Evolutionary conservation across 768 basidiomycete genomes (phyloP).

Genomic region (Neoboletus subvelutipes): DNA sequence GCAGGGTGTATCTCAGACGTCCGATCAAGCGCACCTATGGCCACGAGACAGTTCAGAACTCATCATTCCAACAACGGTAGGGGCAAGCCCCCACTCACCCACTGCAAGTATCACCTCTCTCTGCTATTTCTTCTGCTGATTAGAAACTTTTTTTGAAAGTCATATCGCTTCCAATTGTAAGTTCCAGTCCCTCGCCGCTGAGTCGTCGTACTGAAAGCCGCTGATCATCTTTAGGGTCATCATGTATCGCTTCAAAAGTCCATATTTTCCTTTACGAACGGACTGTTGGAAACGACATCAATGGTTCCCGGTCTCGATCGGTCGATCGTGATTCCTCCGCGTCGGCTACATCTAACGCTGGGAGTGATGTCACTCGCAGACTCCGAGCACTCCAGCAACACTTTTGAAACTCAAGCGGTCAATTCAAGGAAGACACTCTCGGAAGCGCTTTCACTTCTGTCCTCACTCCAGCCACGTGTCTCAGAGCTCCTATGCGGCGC

Average conservation of each 20-base stretch:
- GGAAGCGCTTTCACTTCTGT: conserved; percentile 45
- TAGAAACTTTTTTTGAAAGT: conserved; percentile 17
- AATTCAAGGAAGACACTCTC: conserved; percentile 32
- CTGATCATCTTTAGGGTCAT: conserved; percentile 35
- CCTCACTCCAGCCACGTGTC: conserved; percentile 39
- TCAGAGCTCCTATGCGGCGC: conserved; percentile 36
- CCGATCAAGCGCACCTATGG: conserved; percentile 3
- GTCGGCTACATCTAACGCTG: conserved; percentile 69
- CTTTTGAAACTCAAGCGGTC: background rate
- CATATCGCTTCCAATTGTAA: conserved; percentile 32
- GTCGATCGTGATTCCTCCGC: conserved; percentile 53
- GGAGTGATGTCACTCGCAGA: conserved; percentile 65
- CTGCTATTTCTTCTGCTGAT: conserved; percentile 1
- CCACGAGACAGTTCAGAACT: conserved; percentile 9
- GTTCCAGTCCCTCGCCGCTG: conserved; percentile 27
- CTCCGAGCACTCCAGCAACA: conserved; percentile 3
- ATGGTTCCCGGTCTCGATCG: conserved; percentile 53
- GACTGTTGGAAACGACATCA: conserved; percentile 24
- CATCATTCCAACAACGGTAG: background rate
- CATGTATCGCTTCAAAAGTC: conserved; percentile 38
- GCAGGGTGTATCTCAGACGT: background rate
- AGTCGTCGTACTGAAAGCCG: conserved; percentile 12
- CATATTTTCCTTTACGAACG: conserved; percentile 38
- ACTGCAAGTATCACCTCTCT: conserved; percentile 20
- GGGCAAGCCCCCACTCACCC: conserved; percentile 21